Conservation (phyloP, 306 rosid species). For the Quercus dentata region DNA sequence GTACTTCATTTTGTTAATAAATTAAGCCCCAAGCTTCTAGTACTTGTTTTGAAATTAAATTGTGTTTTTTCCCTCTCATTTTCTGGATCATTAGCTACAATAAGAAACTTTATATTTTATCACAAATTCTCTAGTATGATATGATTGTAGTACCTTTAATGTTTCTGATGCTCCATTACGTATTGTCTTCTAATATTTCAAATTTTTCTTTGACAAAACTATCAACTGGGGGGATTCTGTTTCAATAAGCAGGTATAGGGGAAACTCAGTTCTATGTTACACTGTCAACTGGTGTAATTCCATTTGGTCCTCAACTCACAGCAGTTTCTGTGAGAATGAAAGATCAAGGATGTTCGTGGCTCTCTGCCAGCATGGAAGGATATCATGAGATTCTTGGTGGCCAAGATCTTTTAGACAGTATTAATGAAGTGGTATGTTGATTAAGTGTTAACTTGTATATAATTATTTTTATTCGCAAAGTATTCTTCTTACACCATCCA, state of each 20-base stretch:
- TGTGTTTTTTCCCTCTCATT: too few relatives aligned
- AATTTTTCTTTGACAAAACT: constrained; percentile 4
- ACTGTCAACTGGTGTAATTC: constrained; percentile 53
- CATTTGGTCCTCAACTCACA: constrained; percentile 55
- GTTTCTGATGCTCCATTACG: too few relatives aligned
- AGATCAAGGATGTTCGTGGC: constrained; percentile 40
- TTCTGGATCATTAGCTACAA: too few relatives aligned
- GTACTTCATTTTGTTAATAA: constrained; percentile 27
- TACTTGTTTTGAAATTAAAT: too few relatives aligned
- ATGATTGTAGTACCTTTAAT: too few relatives aligned
- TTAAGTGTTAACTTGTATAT: too few relatives aligned
- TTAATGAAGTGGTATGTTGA: constrained; percentile 43
- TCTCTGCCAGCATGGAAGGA: constrained; percentile 69
- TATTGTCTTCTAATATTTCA: background rate
- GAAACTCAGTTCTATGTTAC: constrained; percentile 58
- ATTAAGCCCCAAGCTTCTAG: too few relatives aligned
- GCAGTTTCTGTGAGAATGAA: constrained; percentile 49
- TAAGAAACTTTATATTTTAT: too few relatives aligned
- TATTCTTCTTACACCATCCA: too few relatives aligned
- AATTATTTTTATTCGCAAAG: too few relatives aligned
- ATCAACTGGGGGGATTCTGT: background rate
- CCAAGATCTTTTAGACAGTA: constrained; percentile 42
- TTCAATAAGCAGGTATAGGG: constrained; percentile 32
- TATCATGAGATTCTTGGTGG: constrained; percentile 60
- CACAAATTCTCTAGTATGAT: too few relatives aligned